phyloP scores from a whole-genome alignment of 2,329 filamentous ascomycete genomes.

The Nemania sp. region DNA sequence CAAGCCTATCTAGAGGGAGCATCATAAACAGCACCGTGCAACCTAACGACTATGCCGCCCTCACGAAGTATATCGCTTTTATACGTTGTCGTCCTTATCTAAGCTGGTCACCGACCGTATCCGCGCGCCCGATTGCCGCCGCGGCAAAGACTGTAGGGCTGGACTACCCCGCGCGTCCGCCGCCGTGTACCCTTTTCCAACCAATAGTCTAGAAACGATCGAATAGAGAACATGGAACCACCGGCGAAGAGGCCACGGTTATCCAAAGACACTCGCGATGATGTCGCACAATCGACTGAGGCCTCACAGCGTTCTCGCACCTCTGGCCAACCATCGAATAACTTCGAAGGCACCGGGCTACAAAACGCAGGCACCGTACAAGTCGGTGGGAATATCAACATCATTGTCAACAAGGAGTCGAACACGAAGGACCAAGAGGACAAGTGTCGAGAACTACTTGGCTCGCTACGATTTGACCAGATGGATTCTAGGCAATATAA shows the following conservation, averaged over 20 bases:
- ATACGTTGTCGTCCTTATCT: too few species aligned
- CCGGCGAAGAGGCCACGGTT: background rate
- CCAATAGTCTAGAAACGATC: background rate
- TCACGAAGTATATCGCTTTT: too few species aligned
- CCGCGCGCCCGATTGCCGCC: too few species aligned
- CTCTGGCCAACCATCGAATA: background rate
- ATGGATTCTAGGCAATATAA: constrained; percentile 40
- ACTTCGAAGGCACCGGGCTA: constrained; percentile 12
- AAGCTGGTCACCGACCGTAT: too few species aligned
- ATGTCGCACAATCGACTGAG: background rate
- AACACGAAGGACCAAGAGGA: background rate
- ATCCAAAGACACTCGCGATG: too few species aligned
- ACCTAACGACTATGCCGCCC: too few species aligned
- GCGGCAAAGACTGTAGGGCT: too few species aligned
- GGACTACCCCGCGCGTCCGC: too few species aligned
- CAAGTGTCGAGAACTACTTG: constrained; percentile 10
- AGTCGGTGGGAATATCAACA: constrained; percentile 1
- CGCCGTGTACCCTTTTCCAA: too few species aligned
- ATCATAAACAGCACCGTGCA: too few species aligned
- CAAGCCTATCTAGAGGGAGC: too few species aligned
- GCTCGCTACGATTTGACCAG: constrained; percentile 41
- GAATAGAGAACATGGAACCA: background rate
- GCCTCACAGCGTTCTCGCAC: too few species aligned
- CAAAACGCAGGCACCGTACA: constrained; percentile 15
- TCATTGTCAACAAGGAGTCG: background rate